phyloP scores from a whole-genome alignment of 495 filamentous ascomycete genomes.

The Clohesyomyces aquaticus region DNA sequence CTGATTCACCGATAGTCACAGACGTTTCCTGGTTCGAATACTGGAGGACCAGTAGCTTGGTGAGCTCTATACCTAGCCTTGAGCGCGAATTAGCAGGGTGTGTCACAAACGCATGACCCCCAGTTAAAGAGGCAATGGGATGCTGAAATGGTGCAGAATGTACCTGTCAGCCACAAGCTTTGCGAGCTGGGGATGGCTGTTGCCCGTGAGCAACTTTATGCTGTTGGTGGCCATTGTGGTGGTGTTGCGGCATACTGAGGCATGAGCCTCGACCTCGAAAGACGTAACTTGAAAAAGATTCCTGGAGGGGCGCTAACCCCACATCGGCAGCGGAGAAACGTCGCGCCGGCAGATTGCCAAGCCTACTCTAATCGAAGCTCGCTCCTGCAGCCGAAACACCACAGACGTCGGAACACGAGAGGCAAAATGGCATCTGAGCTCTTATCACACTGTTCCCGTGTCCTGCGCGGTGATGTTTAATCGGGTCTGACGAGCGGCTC shows the following conservation, averaged over 20 bases:
- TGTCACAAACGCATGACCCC: neutral
- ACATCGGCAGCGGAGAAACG: neutral
- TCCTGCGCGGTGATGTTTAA: too few relatives aligned
- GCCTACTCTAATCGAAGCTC: neutral
- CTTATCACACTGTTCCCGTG: neutral
- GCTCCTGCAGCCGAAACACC: neutral
- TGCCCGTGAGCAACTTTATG: conserved; percentile 94
- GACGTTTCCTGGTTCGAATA: conserved; percentile 98
- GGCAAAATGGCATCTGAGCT: neutral
- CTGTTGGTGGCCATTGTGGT: conserved; percentile 78
- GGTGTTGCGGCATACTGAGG: conserved; percentile 21
- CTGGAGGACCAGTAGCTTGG: conserved; percentile 90
- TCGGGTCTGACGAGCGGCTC: too few relatives aligned
- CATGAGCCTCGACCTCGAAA: neutral
- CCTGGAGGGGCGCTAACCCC: neutral
- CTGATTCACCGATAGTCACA: conserved; percentile 94
- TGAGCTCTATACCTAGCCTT: conserved; percentile 86
- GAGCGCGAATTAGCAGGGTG: conserved; percentile 1
- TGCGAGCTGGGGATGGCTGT: conserved; percentile 90
- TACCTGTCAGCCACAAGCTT: conserved; percentile 91
- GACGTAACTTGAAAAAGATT: conserved; percentile 3
- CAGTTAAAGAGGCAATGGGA: neutral
- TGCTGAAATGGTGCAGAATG: conserved; percentile 7
- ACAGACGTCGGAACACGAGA: neutral
- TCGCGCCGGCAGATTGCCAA: neutral